Evolutionary conservation across 2,329 filamentous ascomycete species (phyloP).

Genomic region (Alternaria alternata): DNA sequence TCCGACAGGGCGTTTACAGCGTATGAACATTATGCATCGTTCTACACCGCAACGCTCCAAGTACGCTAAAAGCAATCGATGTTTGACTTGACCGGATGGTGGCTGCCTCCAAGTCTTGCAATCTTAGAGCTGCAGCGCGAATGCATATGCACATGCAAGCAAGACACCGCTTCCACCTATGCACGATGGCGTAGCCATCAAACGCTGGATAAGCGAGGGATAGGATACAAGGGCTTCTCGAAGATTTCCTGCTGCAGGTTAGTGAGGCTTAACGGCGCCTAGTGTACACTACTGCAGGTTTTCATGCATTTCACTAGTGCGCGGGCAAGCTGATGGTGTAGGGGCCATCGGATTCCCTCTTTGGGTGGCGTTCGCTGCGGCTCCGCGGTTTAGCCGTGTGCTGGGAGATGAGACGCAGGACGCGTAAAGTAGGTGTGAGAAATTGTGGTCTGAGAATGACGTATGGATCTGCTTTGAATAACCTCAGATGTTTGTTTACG

Average conservation of each 20-base stretch:
- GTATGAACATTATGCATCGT: slow-evolving; percentile 2
- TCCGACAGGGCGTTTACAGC: slow-evolving; percentile 3
- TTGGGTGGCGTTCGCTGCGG: slow-evolving; percentile 8
- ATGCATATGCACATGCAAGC: slow-evolving; percentile 16
- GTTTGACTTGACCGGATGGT: slow-evolving; percentile 14
- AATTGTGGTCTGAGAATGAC: slow-evolving; percentile 5
- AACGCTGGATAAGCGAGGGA: slow-evolving; percentile 7
- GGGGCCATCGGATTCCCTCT: slow-evolving; percentile 7
- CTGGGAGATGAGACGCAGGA: slow-evolving; percentile 4
- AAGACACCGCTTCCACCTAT: slow-evolving; percentile 10
- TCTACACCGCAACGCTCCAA: slow-evolving; percentile 10
- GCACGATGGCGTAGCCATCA: slow-evolving; percentile 11
- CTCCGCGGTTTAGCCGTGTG: slow-evolving; percentile 14
- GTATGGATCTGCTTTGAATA: slow-evolving; percentile 1
- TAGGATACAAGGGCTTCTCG: slow-evolving; percentile 9
- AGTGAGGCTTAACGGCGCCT: slow-evolving; percentile 20
- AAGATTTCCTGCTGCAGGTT: slow-evolving; percentile 11
- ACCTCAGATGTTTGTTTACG: background rate
- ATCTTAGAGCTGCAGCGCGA: slow-evolving; percentile 2
- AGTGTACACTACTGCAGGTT: slow-evolving; percentile 18
- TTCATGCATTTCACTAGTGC: slow-evolving; percentile 14
- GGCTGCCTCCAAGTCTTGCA: slow-evolving; percentile 4
- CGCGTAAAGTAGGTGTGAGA: slow-evolving; percentile 7
- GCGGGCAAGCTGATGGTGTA: slow-evolving; percentile 10
- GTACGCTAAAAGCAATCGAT: background rate